These are phyloP conservation scores for Yarrowia sp. DNA, from an alignment of 805 yeast species.

Conservation along the genomic window DNA sequence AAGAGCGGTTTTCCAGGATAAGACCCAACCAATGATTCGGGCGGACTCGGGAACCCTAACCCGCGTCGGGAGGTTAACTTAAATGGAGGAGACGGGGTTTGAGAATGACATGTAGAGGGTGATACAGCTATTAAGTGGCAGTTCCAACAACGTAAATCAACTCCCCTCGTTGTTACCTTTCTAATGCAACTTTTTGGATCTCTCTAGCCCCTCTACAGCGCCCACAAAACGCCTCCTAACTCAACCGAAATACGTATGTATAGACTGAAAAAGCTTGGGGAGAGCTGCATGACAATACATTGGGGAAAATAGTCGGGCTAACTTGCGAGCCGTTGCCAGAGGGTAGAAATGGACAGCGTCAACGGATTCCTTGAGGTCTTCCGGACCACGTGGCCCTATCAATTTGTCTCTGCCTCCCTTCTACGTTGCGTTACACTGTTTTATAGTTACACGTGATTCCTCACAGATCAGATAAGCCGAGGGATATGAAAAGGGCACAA, in stretches of 20 bases:
- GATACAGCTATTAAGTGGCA: no score
- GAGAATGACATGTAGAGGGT: neutral
- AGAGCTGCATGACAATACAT: slow-evolving; percentile 15
- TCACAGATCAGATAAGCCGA: slow-evolving; percentile 10
- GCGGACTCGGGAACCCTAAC: slow-evolving; percentile 38
- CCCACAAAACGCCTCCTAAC: neutral
- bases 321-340: neutral
- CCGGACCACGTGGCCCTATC: neutral
- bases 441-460: neutral
- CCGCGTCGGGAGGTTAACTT: slow-evolving; percentile 34
- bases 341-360: neutral
- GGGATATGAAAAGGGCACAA: neutral
- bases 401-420: neutral
- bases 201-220: neutral
- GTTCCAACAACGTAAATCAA: no score
- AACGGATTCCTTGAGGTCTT: no score
- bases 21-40: slow-evolving; percentile 36
- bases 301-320: neutral
- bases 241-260: neutral
- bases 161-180: neutral
- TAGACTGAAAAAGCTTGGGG: slow-evolving; percentile 12
- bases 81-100: neutral
- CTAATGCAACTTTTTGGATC: neutral
- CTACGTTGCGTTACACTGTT: no score
- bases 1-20: slow-evolving; percentile 33